Percentiles rank a stretch among this genome's conserved stretches.
phyloP scores from a whole-genome alignment of 805 yeast species.

The Candida namnaoensis region DNA sequence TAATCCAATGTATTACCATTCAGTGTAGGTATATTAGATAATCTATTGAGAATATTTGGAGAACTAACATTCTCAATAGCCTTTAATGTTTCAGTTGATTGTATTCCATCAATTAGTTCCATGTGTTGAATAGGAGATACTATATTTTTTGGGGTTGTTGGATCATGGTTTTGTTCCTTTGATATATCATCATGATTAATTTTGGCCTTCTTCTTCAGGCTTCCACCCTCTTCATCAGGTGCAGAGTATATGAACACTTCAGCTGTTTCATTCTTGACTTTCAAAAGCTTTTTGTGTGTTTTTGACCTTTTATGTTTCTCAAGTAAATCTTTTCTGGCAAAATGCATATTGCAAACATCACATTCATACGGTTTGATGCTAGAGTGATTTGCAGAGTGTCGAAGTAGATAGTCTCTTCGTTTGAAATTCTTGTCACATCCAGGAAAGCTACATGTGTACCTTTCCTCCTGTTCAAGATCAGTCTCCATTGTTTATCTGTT shows the following conservation, averaged over 20 bases:
- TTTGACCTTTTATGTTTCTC: slow-evolving; percentile 21
- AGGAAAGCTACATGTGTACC: slow-evolving; percentile 6
- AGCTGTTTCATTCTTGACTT: neutral
- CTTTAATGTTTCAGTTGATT: no score
- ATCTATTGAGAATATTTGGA: no score
- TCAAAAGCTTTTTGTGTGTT: slow-evolving; percentile 5
- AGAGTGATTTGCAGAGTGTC: slow-evolving; percentile 24
- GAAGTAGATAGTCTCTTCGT: slow-evolving; percentile 23
- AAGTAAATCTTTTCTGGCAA: slow-evolving; percentile 23
- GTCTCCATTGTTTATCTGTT: neutral
- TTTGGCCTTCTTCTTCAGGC: neutral
- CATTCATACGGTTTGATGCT: slow-evolving; percentile 20
- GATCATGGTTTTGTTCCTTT: no score
- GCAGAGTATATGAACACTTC: no score
- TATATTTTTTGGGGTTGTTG: no score
- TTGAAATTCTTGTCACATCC: slow-evolving; percentile 20
- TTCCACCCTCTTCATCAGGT: neutral
- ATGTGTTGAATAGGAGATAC: no score
- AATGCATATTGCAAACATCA: slow-evolving; percentile 15
- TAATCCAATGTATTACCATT: slow-evolving; percentile 2
- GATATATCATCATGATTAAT: neutral
- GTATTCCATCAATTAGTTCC: no score
- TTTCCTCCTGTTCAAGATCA: neutral
- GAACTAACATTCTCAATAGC: no score
- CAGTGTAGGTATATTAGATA: neutral